phyloP scores from a whole-genome alignment of 345 rosid genomes.

The Populus alba region DNA sequence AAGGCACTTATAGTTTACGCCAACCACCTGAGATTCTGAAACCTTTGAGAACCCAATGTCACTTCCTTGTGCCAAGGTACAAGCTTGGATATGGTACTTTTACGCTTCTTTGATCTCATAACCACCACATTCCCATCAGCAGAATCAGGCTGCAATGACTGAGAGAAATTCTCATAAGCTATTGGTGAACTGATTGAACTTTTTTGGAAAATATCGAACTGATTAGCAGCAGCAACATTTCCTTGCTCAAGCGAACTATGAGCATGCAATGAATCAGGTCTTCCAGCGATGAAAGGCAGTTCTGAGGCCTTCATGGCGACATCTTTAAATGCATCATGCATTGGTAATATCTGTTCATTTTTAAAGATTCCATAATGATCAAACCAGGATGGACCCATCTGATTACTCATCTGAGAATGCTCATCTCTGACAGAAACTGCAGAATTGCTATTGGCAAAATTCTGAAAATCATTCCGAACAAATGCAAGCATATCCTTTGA shows the following conservation, averaged over 20 bases:
- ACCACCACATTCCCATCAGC: constrained; percentile 28
- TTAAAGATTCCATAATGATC: constrained; percentile 62
- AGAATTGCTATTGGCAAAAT: constrained; percentile 28
- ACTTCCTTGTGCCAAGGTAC: constrained; percentile 72
- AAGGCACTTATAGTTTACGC: background rate
- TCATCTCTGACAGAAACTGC: constrained; percentile 40
- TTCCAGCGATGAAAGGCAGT: constrained; percentile 39
- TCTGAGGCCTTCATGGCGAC: constrained; percentile 40
- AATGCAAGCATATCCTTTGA: constrained; percentile 32
- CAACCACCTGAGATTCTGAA: constrained; percentile 64
- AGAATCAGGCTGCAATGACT: constrained; percentile 36
- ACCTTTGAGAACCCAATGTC: constrained; percentile 35
- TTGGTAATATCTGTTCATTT: constrained; percentile 58
- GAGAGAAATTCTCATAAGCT: constrained; percentile 37
- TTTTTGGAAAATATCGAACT: constrained; percentile 27
- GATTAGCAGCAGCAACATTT: constrained; percentile 31
- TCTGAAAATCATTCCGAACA: constrained; percentile 38
- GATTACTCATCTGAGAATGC: constrained; percentile 59
- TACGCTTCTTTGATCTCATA: constrained; percentile 64
- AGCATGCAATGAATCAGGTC: constrained; percentile 36
- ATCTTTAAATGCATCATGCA: constrained; percentile 40
- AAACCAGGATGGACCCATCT: constrained; percentile 81
- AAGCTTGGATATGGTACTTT: constrained; percentile 46
- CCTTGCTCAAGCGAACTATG: constrained; percentile 33
- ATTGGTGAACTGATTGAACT: constrained; percentile 29